Base-by-base conservation (phyloP, 495 filamentous ascomycete genomes). In the Penicillium alfredii region DNA sequence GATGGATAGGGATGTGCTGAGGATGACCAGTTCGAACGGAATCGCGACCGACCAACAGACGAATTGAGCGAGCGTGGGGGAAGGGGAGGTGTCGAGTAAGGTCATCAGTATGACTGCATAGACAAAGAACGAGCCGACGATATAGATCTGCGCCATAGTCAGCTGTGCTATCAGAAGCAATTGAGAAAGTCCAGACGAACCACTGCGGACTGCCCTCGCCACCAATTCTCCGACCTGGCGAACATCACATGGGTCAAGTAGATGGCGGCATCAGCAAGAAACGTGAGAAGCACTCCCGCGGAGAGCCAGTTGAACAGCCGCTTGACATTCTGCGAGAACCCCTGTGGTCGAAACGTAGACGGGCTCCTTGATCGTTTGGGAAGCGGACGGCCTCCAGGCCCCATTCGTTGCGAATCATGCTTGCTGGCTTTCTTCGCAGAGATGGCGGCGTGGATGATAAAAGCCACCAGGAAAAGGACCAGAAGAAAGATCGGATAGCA, bases 171-270 rank as follows among this genome's bases (percentile, higher is more conserved):
- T n/a, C n/a, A n/a, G n/a, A n/a, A n/a, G n/a, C n/a, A n/a, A n/a
- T n/a, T n/a, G n/a, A n/a, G n/a, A n/a, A n/a, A n/a, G n/a, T n/a
- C n/a, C n/a, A n/a, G n/a, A 74, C 84, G 64, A 79, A 97, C 90
- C 56, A 83, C 82, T 37, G 79, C 74, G 18, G 84, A 69, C 61
- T 94, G 78, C 17, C 86, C 86, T 54, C 86, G 92, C 92, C 89
- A 96, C 88, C 89, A 96, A 25, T 77, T 68, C 45, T 84, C 69
- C 17, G 81, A 67, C 33, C 72, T 68, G 35, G 72, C 62, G 10
- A 71, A 45, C 38, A 94, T 66, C 40, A 87, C 83, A 70, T 88
- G 92, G 36, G 76, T 38, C 29, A 92, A 77, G 47, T 93, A 80
- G 50, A 85, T 79, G 30, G 67, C 69, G 25, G 82, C 76, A 62